Evolutionary conservation across 306 rosid genomes (phyloP).

Genomic region (Citrullus amarus): DNA sequence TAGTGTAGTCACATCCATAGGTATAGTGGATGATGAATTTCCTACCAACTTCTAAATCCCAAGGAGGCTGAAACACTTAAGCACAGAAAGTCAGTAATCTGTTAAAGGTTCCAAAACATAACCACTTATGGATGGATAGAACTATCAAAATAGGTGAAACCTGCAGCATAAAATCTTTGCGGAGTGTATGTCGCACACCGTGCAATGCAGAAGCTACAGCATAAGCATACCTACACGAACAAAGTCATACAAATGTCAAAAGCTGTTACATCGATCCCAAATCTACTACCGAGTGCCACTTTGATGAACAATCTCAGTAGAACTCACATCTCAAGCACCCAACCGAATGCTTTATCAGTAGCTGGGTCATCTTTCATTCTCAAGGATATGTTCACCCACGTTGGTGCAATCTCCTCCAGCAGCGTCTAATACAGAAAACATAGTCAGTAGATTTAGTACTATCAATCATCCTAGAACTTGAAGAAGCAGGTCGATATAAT

Average conservation of each 20-base stretch:
- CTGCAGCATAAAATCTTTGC: conserved; percentile 82
- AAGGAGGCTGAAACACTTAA: conserved; percentile 71
- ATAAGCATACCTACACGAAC: conserved; percentile 65
- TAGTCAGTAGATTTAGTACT: conserved; percentile 13
- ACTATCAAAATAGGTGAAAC: conserved; percentile 22
- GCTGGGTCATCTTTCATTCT: conserved; percentile 75
- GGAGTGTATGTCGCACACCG: conserved; percentile 63
- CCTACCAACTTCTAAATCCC: conserved; percentile 50
- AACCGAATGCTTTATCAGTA: conserved; percentile 86
- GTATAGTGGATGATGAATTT: conserved; percentile 72
- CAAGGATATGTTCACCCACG: conserved; percentile 88
- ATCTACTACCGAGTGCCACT: background rate
- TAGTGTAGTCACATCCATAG: conserved; percentile 73
- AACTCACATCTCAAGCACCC: conserved; percentile 98
- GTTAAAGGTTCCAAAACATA: background rate
- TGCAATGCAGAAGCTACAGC: conserved; percentile 93
- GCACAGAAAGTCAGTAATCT: conserved; percentile 11
- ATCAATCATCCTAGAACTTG: background rate
- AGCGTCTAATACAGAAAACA: conserved; percentile 38
- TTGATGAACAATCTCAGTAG: background rate
- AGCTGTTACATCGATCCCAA: background rate
- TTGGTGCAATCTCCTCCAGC: conserved; percentile 92
- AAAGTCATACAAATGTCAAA: background rate
- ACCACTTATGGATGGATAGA: background rate
- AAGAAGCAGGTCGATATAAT: background rate